Evolutionary conservation across 2,329 filamentous ascomycete species (phyloP).

Genomic region (Orbilia blumenaviensis): DNA sequence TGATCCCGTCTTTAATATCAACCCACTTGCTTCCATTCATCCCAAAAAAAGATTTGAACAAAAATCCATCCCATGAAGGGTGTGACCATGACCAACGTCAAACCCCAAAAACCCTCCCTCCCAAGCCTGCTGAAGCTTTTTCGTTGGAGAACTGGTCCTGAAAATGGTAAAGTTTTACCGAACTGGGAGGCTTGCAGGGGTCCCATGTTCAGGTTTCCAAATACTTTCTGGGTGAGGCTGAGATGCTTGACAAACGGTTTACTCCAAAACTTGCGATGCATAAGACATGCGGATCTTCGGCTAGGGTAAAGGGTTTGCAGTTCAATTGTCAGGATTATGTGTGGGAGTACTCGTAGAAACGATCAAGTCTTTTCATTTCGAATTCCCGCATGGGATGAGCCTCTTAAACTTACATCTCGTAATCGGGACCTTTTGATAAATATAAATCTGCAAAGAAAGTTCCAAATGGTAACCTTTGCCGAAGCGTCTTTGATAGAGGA

Average conservation of each 20-base stretch:
- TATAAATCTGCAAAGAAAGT: neutral
- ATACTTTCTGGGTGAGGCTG: conserved; percentile 53
- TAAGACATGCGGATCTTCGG: conserved; percentile 12
- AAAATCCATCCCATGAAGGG: conserved; percentile 13
- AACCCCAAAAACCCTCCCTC: neutral
- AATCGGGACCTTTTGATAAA: neutral
- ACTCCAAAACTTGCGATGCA: conserved; percentile 16
- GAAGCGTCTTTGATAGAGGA: neutral
- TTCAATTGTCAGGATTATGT: conserved; percentile 12
- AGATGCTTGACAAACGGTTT: conserved; percentile 37
- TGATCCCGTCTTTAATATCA: conserved; percentile 31
- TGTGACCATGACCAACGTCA: neutral
- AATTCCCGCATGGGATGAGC: conserved; percentile 5
- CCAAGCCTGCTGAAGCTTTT: conserved; percentile 12
- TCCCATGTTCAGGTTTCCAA: conserved; percentile 52
- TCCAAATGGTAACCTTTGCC: neutral
- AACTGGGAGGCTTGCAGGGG: conserved; percentile 28
- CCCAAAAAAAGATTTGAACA: too few relatives aligned
- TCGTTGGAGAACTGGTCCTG: conserved; percentile 15
- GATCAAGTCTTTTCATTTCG: neutral
- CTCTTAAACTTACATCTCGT: conserved; percentile 1
- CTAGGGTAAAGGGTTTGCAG: too few relatives aligned
- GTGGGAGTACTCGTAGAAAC: neutral
- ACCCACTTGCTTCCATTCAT: too few relatives aligned
- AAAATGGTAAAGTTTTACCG: conserved; percentile 51